Base-by-base conservation (phyloP, 1,284 basidiomycete genomes). In the Quambalaria eucalypti region DNA sequence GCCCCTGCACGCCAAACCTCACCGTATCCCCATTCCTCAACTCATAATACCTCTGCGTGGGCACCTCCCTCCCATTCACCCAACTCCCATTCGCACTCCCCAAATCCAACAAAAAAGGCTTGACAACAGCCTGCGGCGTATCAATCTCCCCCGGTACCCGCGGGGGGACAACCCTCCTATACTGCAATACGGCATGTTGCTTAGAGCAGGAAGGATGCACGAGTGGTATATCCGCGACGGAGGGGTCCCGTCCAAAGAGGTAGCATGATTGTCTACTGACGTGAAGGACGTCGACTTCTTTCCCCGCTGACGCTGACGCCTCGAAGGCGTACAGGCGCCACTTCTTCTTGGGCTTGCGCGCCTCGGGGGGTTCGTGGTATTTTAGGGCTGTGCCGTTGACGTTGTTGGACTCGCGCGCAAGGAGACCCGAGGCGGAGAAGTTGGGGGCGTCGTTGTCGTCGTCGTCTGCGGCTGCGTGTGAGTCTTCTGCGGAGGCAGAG, bases 241-340 rank as follows among this genome's bases (percentile, higher is more conserved):
- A 58, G 26, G 84, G 82, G 73, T 99, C 95, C 61, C 93, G 80
- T 1, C 93, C 95, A 58, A 96, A 82, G 6, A 98, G 82, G 76
- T 97, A 98, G 59, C 88, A 89, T 59, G 90, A 95, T 77, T 98
- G 95, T 26, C 86, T 81, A 65, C 91, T 84, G 39, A 96, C 87
- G 70, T 93, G 90, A 48, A 95, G 81, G 57, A 93, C 77, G 63
- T 93, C 92, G n/a, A n/a, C n/a, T n/a, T n/a, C n/a, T n/a, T n/a
- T n/a, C n/a, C n/a, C n/a, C n/a, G n/a, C n/a, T n/a, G n/a, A n/a
- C n/a, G n/a, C n/a, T n/a, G n/a, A n/a, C n/a, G n/a, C 91, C 76
- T 96, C 96, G 81, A 97, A 99, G 38, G 96, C 91, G 74, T 97
- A 99, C 60, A 98, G 71, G 69, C 95, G 81, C 95, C 95, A 98